Evolutionary conservation across 768 basidiomycete genomes (phyloP), one percentile per base, ranked within the genome.

Genomic region (Panaeolus papilionaceus): DNA sequence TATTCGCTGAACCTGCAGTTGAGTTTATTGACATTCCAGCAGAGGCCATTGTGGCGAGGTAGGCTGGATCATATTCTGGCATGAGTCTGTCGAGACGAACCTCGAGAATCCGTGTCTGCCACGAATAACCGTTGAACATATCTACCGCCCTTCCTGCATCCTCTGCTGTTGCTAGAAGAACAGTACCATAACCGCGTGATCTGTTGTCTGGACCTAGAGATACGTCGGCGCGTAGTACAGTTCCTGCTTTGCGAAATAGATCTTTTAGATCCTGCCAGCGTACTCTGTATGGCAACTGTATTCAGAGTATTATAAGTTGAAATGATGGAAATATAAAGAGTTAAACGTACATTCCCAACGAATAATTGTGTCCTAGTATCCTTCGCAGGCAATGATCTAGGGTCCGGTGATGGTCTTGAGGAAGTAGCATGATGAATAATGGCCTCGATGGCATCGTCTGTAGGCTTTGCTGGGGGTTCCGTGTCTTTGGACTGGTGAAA

Each of bases 201-300:
- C 97, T 86, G 77, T 98, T 98, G 77, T 95, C 94, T 2, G 93
- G 92, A 4, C 93, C 88, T 38, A 94, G 83, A 65, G 92, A 86
- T 70, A 93, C 88, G 75, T 91, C 88, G 45, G 95, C 91, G 62
- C 92, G 85, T 42, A 94, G 81, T 70, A 96, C 90, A 37, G 93
- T 98, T 47, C 98, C 98, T 6, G 97, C 94, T 71, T 94, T 92
- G 42, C 97, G 89, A 79, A 99, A 98, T 64, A 99, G 88, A 77
- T 99, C 97, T 73, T 99, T 99, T 69, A 99, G 87, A 81, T 99
- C 98, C 82, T 99, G 98, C 98, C 98, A 99, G 65, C 98, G 89
- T 44, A 98, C 96, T 68, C 97, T 86, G 79, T 97, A 99, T 0
- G 98, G 98, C 28, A 99, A 88, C 95, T 96, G 68, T 62, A 58